Conservation (phyloP, 2,329 filamentous ascomycete genomes). For the Sclerotinia borealis region DNA sequence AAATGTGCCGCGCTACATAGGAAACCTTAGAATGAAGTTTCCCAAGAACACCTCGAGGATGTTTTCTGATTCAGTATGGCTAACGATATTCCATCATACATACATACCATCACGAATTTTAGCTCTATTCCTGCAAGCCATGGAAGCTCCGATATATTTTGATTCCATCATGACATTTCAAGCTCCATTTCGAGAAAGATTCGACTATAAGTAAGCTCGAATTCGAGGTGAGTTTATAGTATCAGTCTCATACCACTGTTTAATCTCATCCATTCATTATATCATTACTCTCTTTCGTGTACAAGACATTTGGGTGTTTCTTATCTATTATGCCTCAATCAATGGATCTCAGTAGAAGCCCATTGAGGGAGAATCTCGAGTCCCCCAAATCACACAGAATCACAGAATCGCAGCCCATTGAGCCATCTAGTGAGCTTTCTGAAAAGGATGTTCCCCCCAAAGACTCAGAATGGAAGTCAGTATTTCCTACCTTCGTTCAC, state of each 20-base stretch:
- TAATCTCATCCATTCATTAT: neutral
- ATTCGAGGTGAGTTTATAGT: neutral
- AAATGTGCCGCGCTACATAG: neutral
- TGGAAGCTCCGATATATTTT: neutral
- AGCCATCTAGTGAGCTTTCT: neutral
- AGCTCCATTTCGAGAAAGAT: neutral
- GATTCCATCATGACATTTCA: neutral
- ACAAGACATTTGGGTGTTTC: neutral
- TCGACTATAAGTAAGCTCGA: neutral
- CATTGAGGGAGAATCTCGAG: neutral
- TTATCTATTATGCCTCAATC: neutral
- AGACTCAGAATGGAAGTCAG: slow-evolving; percentile 13
- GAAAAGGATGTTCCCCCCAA: neutral
- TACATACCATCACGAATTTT: no score
- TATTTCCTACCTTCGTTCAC: neutral
- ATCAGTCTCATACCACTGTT: neutral
- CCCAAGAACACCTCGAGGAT: no score
- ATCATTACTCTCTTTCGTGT: neutral
- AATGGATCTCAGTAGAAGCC: neutral
- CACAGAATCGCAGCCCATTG: neutral
- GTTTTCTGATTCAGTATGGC: no score
- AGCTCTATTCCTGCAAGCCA: neutral
- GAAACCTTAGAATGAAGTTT: no score
- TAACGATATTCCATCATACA: no score
- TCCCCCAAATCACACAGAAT: neutral